Evolutionary conservation across 2,329 filamentous ascomycete genomes (phyloP).

Genomic region (Xylaria sp.): DNA sequence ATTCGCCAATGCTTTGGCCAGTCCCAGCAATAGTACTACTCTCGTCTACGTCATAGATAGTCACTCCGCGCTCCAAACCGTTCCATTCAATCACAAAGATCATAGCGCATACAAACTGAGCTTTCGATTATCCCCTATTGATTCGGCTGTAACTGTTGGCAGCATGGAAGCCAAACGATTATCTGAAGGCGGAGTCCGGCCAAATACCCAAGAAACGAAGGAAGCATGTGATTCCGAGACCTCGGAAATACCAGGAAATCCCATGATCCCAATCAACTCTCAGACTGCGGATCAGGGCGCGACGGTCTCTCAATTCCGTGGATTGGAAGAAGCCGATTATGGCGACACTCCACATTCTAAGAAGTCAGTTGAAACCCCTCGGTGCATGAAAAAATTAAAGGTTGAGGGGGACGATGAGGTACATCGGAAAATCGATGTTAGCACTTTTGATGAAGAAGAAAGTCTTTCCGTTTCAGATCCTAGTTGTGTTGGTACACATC

Average conservation of each 20-base stretch:
- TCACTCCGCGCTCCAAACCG: not conserved
- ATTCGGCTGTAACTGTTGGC: not conserved
- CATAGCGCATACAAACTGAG: not conserved
- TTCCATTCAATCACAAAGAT: not conserved
- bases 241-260: not conserved
- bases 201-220: not conserved
- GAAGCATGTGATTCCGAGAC: not conserved
- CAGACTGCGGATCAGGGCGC: not conserved
- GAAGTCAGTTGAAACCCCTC: no score
- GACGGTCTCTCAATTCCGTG: not conserved
- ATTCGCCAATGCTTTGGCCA: no score
- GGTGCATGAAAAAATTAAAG: no score
- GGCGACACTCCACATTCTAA: no score
- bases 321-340: not conserved
- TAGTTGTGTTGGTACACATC: no score
- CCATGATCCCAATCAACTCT: not conserved
- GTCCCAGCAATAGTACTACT: no score
- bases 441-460: not conserved
- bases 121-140: no score
- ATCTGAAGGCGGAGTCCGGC: not conserved
- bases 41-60: not conserved
- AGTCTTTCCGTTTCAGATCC: constrained; percentile 5
- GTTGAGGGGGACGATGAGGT: no score
- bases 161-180: not conserved
- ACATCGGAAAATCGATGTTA: no score